Conservation (phyloP, 495 filamentous ascomycete genomes). For the Ascobolus immersus region DNA sequence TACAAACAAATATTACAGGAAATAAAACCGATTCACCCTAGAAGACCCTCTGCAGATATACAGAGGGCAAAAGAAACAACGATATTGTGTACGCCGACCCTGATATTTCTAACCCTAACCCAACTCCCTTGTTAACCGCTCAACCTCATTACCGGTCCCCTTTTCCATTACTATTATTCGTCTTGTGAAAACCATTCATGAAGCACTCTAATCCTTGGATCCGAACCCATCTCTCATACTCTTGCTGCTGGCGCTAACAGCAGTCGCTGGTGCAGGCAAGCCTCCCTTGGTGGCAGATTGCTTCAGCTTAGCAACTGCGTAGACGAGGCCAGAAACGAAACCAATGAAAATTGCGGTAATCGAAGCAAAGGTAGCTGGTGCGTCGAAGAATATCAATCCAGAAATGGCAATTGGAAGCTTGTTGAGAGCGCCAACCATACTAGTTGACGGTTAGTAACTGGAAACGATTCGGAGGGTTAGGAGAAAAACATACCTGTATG, state of each 20-base stretch:
- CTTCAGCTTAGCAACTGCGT: constrained; percentile 71
- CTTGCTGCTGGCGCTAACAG: constrained; percentile 72
- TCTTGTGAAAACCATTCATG: too few relatives aligned
- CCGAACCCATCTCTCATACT: constrained; percentile 72
- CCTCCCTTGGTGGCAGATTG: constrained; percentile 39
- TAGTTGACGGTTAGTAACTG: constrained; percentile 13
- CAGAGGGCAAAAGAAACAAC: too few relatives aligned
- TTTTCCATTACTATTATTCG: too few relatives aligned
- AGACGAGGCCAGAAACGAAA: constrained; percentile 79
- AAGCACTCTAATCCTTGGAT: too few relatives aligned
- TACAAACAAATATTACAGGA: too few relatives aligned
- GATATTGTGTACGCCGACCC: too few relatives aligned
- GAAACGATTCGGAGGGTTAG: neutral
- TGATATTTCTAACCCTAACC: too few relatives aligned
- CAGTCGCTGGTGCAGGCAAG: constrained; percentile 40
- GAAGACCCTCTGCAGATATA: too few relatives aligned
- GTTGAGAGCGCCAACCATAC: constrained; percentile 93
- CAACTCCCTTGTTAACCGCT: too few relatives aligned
- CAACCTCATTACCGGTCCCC: too few relatives aligned
- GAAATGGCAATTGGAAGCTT: constrained; percentile 85
- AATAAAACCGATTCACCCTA: too few relatives aligned
- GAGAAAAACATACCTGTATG: constrained; percentile 28
- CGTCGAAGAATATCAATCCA: constrained; percentile 83
- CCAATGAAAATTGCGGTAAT: constrained; percentile 51
- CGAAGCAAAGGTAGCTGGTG: constrained; percentile 74